Evolutionary conservation across 139 green algal species (phyloP), one percentile per base, ranked within the genome.

Genomic region (Coelastrella sp.): DNA sequence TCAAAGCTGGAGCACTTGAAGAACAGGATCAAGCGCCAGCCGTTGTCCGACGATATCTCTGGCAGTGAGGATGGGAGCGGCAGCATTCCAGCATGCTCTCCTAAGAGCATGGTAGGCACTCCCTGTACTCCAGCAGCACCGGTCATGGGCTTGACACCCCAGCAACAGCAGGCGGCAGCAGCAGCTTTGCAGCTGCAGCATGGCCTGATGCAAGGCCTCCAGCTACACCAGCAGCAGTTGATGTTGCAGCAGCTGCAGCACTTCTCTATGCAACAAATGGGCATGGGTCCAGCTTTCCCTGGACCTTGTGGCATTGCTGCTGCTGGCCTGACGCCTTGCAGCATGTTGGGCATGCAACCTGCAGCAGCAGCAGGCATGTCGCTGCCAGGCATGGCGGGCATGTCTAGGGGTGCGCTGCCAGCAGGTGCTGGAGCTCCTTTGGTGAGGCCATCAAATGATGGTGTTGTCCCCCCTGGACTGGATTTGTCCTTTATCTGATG

Each of bases 1-100:
- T 81, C 66, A 34, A 87, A 87, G 71, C 53, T 87, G 69, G 82
- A 87, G 82, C 82, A 87, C 69, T 71, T 87, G 23, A 87, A 87
- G 40, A 75, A 81, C 69, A 78, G 71, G 53, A 87, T 87, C 69
- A 77, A 82, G 69, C 82, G 82, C 13, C 82, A 77, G 82, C 82
- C 82, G 1, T 23, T 51, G 15, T 80, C 60, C 3, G 77, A 60
- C 2, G 79, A 79, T 17, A 11, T 35, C 17, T 72, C 64, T 51
- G 66, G 80, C 48, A 75, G 50, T 21, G 82, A 81, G 82, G 82
- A 81, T 35, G 82, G 69, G 53, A 79, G 82, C 71, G 71, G 82
- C 82, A 69, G 53, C 48, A 64, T 74, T 30, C 38, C 30, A n/a
- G 71, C 66, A 2, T 86, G 64, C 9, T 79, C 66, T 41, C 48